phyloP scores from a whole-genome alignment of 1,284 basidiomycete genomes.

The Moniliella sp. region DNA sequence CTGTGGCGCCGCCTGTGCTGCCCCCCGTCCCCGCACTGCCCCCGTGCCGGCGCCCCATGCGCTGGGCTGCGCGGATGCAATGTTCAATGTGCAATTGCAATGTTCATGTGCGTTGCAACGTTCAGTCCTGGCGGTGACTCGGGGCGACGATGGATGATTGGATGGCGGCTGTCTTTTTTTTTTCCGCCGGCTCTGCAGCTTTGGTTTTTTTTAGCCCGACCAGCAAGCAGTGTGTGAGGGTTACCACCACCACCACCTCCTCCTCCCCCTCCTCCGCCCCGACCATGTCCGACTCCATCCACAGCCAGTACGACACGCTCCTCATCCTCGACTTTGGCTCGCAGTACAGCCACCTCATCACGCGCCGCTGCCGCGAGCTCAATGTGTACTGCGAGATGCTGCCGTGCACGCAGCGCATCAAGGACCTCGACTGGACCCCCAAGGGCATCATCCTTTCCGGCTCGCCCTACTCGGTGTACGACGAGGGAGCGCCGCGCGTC shows the following conservation, averaged over 20 bases:
- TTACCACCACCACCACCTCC: background rate
- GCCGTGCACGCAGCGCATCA: conserved; percentile 81
- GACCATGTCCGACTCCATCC: conserved; percentile 42
- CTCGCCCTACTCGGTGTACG: conserved; percentile 95
- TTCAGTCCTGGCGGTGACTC: no score
- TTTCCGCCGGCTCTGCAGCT: no score
- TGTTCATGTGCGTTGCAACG: no score
- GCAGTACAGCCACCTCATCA: conserved; percentile 96
- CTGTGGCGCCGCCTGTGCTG: no score
- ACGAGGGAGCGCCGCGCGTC: conserved; percentile 70
- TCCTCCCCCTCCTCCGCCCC: conserved; percentile 3
- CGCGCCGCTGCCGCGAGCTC: conserved; percentile 85
- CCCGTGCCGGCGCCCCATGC: no score
- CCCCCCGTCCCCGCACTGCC: no score
- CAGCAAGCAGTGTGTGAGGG: no score
- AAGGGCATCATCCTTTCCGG: conserved; percentile 95
- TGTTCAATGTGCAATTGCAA: no score
- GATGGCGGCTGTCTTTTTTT: no score
- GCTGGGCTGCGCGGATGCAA: no score
- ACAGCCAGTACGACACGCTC: conserved; percentile 86
- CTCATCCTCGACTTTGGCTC: conserved; percentile 95
- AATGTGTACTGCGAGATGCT: conserved; percentile 95
- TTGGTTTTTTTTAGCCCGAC: no score
- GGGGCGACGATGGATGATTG: no score
- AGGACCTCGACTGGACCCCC: conserved; percentile 74